Evolutionary conservation across 257 asterid species (phyloP).

Genomic region (Plantago elongata): DNA sequence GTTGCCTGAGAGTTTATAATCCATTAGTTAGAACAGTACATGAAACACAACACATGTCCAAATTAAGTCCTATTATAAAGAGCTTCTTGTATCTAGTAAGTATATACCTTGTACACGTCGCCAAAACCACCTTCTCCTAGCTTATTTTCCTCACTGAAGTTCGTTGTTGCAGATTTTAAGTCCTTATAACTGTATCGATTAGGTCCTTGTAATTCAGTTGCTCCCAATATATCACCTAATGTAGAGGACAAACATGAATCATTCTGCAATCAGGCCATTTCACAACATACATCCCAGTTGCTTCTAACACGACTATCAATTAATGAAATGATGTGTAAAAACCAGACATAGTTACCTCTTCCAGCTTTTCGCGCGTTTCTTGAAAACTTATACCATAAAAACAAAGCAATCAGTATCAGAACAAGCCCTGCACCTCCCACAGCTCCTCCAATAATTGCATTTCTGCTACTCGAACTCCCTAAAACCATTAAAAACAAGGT

Average conservation of each 20-base stretch:
- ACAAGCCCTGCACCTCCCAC: slow-evolving; percentile 65
- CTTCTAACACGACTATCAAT: background rate
- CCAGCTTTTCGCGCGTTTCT: slow-evolving; percentile 34
- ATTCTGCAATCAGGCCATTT: no score
- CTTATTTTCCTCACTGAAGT: slow-evolving; percentile 61
- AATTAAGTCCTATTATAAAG: background rate
- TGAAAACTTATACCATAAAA: slow-evolving; percentile 42
- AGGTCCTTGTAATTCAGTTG: slow-evolving; percentile 81
- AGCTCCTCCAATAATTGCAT: slow-evolving; percentile 61
- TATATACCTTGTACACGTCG: slow-evolving; percentile 65
- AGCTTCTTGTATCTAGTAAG: no score
- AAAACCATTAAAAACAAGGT: background rate
- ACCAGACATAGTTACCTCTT: slow-evolving; percentile 32
- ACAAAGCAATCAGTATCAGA: slow-evolving; percentile 38
- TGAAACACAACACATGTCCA: no score
- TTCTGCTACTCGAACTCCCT: slow-evolving; percentile 63
- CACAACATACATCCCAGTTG: no score
- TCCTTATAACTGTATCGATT: slow-evolving; percentile 50
- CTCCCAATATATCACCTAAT: slow-evolving; percentile 58
- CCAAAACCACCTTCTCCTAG: slow-evolving; percentile 88
- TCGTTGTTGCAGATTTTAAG: slow-evolving; percentile 54
- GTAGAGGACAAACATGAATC: background rate
- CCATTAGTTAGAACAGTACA: background rate
- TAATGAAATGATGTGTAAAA: background rate
- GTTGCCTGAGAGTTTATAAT: slow-evolving; percentile 46